These are phyloP conservation scores for Halenospora varia DNA, from an alignment of 495 filamentous ascomycete genomes.

Conservation along the genomic window DNA sequence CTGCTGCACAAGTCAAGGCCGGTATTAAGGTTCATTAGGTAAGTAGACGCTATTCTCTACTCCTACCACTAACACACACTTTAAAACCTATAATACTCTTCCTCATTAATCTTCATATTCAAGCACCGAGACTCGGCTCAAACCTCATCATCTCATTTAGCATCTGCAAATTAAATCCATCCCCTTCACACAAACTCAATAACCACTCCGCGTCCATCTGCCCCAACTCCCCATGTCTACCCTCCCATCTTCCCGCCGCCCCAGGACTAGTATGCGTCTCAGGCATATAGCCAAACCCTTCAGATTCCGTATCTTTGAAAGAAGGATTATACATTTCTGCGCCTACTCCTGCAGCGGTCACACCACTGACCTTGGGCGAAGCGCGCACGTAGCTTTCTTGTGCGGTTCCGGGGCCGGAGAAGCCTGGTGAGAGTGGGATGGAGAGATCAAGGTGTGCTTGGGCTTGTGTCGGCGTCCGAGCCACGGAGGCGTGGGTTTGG, in stretches of 20 bases:
- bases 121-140: slow-evolving; percentile 23
- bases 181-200: slow-evolving; percentile 21
- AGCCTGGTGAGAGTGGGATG: slow-evolving; percentile 8
- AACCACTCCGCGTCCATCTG: slow-evolving; percentile 26
- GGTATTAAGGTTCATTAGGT: too few relatives aligned
- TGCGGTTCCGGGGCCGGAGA: slow-evolving; percentile 8
- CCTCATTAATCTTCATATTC: too few relatives aligned
- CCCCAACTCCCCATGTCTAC: slow-evolving; percentile 17
- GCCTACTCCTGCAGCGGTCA: not conserved
- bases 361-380: too few relatives aligned
- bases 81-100: too few relatives aligned
- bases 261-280: slow-evolving; percentile 9
- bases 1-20: too few relatives aligned
- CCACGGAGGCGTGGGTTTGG: not conserved
- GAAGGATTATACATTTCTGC: not conserved
- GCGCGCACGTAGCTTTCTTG: slow-evolving; percentile 18
- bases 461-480: not conserved
- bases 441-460: not conserved
- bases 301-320: not conserved
- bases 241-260: slow-evolving; percentile 15
- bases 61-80: too few relatives aligned
- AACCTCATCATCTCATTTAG: slow-evolving; percentile 27
- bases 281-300: slow-evolving; percentile 19
- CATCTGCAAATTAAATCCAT: slow-evolving; percentile 21
- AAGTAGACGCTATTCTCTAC: too few relatives aligned